Base-by-base conservation (phyloP, 176 grass and related monocot genomes). In the Ensete ventricosum region DNA sequence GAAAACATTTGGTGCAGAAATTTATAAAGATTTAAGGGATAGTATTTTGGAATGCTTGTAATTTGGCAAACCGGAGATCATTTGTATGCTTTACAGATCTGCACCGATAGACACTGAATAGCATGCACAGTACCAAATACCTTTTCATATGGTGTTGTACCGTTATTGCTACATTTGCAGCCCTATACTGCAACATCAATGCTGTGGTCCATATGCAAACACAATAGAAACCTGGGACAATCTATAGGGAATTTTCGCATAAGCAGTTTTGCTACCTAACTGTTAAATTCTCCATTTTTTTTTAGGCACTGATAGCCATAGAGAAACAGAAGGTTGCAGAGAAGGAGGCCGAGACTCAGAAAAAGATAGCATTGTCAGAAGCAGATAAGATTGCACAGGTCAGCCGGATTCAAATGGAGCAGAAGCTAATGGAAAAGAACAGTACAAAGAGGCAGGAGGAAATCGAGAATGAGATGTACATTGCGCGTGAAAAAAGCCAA, bases 381-480 rank as follows among this genome's bases (percentile, higher is more conserved):
- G 96, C 96, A 83, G 88, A 99, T 78, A 99, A 99, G 83, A 95
- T 92, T 77, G 81, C 96, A 75, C 86, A 92, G 75, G 96, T 99
- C 81, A 99, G 96, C 74, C 88, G 63, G 74, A 99, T 99, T 90
- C 83, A 95, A 58, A 95, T 99, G 96, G 81, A 95, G 67, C 96
- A 99, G 80, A 99, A 89, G 68, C 73, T 99, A 48, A 99, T 84
- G 85, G 96, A 99, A 78, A 99, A 91, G 74, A 87, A 89, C 52
- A 99, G 91, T 62, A 66, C 91, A 74, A 99, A 99, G 69, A 85
- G 52, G 79, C 96, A 95, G 82, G 71, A 99, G 77, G 86, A 87
- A 69, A 99, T 99, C 83, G 91, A 95, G 26, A 95, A 99, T 77
- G 91, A 95, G 81, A 99, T 99, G 88, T 95, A 84, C 82, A 69